Evolutionary conservation across 2,329 filamentous ascomycete genomes (phyloP).

Genomic region (Curvularia sp.): DNA sequence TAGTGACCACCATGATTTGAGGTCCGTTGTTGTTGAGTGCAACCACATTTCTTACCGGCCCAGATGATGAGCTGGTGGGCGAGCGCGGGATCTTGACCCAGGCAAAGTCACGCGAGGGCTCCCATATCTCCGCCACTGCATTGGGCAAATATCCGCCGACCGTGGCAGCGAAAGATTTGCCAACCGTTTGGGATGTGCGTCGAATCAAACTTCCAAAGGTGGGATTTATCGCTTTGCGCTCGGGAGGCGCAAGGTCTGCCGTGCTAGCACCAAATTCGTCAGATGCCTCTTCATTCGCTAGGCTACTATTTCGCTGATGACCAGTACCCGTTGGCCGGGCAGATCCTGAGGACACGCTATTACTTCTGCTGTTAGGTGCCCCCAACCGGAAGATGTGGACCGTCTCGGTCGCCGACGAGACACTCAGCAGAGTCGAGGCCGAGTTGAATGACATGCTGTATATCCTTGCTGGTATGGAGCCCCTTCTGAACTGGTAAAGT

Average conservation of each 20-base stretch:
- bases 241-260: slow-evolving; percentile 36
- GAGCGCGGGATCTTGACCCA: slow-evolving; percentile 89
- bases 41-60: slow-evolving; percentile 85
- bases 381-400: slow-evolving; percentile 91
- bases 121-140: slow-evolving; percentile 97
- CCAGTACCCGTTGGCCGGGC: slow-evolving; percentile 33
- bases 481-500: slow-evolving; percentile 92
- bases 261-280: slow-evolving; percentile 54
- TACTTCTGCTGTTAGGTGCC: slow-evolving; percentile 43
- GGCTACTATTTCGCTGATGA: slow-evolving; percentile 54
- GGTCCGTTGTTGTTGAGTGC: slow-evolving; percentile 95
- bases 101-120: slow-evolving; percentile 91
- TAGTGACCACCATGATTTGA: slow-evolving; percentile 97
- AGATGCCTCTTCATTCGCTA: slow-evolving; percentile 47
- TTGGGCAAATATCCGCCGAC: slow-evolving; percentile 91
- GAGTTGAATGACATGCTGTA: slow-evolving; percentile 99
- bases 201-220: slow-evolving; percentile 89
- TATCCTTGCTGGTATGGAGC: slow-evolving; percentile 93
- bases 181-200: slow-evolving; percentile 93
- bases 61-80: slow-evolving; percentile 42
- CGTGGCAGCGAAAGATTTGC: slow-evolving; percentile 84
- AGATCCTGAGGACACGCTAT: slow-evolving; percentile 41
- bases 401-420: slow-evolving; percentile 95
- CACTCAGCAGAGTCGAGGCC: slow-evolving; percentile 88
- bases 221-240: slow-evolving; percentile 63